phyloP scores from a whole-genome alignment of 2,329 filamentous ascomycete species.

The Calonectria henricotiae region DNA sequence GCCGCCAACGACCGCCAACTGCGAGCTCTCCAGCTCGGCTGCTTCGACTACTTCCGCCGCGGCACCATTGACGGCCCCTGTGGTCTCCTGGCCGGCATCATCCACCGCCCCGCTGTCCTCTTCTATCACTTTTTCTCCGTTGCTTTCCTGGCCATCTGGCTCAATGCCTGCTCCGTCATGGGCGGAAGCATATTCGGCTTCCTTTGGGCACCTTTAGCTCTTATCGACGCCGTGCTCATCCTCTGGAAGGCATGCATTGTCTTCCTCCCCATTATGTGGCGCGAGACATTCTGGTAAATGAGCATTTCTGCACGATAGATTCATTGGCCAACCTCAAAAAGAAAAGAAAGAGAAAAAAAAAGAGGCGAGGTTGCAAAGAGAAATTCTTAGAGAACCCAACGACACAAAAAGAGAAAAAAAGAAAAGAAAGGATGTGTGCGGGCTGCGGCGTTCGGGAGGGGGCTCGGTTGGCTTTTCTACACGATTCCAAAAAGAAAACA shows the following conservation, averaged over 20 bases:
- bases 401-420: slow-evolving; percentile 6
- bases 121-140: slow-evolving; percentile 97
- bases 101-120: slow-evolving; percentile 83
- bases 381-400: slow-evolving; percentile 21
- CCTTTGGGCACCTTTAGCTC: slow-evolving; percentile 71
- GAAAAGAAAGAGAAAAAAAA: neutral
- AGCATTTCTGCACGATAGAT: neutral
- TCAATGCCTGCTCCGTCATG: slow-evolving; percentile 63
- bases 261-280: slow-evolving; percentile 86
- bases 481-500: slow-evolving; percentile 21
- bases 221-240: slow-evolving; percentile 78
- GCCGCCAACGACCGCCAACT: slow-evolving; percentile 87
- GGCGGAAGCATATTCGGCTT: slow-evolving; percentile 59
- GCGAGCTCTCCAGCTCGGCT: slow-evolving; percentile 86
- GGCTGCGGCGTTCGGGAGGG: slow-evolving; percentile 49
- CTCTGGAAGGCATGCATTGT: slow-evolving; percentile 87
- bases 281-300: slow-evolving; percentile 67
- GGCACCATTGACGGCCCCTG: slow-evolving; percentile 84
- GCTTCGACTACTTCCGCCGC: slow-evolving; percentile 92
- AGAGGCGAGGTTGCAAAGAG: neutral
- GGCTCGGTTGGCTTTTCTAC: slow-evolving; percentile 43
- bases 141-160: slow-evolving; percentile 89
- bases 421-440: slow-evolving; percentile 34
- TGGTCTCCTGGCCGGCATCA: slow-evolving; percentile 86
- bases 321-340: neutral